A percentile compares a stretch with the other conserved stretches of the same genome.
phyloP scores from a whole-genome alignment of 225 moss, liverwort and hornwort species.

The Marchantia polymorpha region DNA sequence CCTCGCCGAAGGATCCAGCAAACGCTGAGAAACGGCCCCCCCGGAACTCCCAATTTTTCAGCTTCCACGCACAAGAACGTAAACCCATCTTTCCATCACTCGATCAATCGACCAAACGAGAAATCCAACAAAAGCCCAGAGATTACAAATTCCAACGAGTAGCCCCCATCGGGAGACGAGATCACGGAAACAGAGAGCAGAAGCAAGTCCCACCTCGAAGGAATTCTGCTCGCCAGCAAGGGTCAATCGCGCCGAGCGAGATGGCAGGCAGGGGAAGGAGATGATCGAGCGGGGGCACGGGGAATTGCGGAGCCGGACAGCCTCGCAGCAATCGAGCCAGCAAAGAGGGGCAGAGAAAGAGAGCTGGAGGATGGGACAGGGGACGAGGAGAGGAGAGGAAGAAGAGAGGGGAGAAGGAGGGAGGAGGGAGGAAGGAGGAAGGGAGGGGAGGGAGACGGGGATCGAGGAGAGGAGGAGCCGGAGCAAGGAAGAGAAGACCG shows the following conservation, averaged over 20 bases:
- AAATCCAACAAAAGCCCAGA: neutral
- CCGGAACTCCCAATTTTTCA: neutral
- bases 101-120: neutral
- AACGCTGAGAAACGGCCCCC: neutral
- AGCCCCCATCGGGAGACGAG: neutral
- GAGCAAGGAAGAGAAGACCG: constrained; percentile 5
- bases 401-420: no score
- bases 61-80: neutral
- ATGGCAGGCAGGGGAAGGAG: neutral
- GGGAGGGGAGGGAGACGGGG: neutral
- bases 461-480: neutral
- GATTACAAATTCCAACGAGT: neutral
- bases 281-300: neutral
- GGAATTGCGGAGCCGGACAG: constrained; percentile 8
- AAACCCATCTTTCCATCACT: neutral
- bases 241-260: neutral
- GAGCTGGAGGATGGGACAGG: neutral
- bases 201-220: neutral
- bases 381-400: neutral
- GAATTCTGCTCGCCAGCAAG: constrained; percentile 6
- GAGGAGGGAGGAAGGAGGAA: no score
- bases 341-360: neutral
- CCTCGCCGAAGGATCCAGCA: neutral
- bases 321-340: neutral
- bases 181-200: neutral